Evolutionary conservation across 306 rosid species (phyloP).

Genomic region (Malus domestica): ASM211411v1 NC_041805.1:26524501-26525000

Average conservation of each 20-base stretch:
- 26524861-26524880: slow-evolving; percentile 99
- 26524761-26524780: slow-evolving; percentile 8
- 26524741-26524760: slow-evolving; percentile 6
- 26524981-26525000: slow-evolving; percentile 1
- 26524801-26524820: slow-evolving; percentile 97
- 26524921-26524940: slow-evolving; percentile 27
- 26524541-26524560: slow-evolving; percentile 49
- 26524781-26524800: slow-evolving; percentile 56
- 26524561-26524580: slow-evolving; percentile 81
- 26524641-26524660: slow-evolving; percentile 96
- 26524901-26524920: slow-evolving; percentile 87
- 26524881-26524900: slow-evolving; percentile 63
- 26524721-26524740: slow-evolving; percentile 8
- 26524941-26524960: slow-evolving; percentile 7
- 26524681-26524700: slow-evolving; percentile 1
- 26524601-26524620: slow-evolving; percentile 90
- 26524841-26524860: slow-evolving; percentile 75
- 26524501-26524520: neutral
- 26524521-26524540: neutral
- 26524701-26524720: slow-evolving; percentile 9
- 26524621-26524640: slow-evolving; percentile 87
- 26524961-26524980: slow-evolving; percentile 5
- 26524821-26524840: slow-evolving; percentile 85
- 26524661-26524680: slow-evolving; percentile 58
- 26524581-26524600: slow-evolving; percentile 81